Base-by-base conservation (phyloP, 164 flowering plant genomes). In the Vitis amurensis region DNA sequence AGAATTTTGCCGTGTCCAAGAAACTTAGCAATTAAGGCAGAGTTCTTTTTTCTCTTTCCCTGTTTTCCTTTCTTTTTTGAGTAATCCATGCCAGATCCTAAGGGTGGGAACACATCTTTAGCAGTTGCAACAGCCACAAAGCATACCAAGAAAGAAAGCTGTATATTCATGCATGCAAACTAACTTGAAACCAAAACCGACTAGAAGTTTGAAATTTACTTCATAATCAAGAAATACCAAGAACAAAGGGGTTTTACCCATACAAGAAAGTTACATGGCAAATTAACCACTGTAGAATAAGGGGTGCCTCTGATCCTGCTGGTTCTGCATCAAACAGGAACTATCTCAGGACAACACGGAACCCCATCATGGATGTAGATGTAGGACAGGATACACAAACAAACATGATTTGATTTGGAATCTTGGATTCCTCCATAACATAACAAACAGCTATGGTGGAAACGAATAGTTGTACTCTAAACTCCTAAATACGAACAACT, bases 371-470 rank as follows among this genome's bases (percentile, higher is more conserved):
- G 44, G 44, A 37, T 3, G 44, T 37, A 6, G 15, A 13, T 53
- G n/a, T 53, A 53, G 56, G n/a, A 53, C n/a, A 53, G 56, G n/a
- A n/a, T 53, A 53, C 14, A 53, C 56, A 53, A 53, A 53, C 56
- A 53, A 53, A 12, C 56, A 53, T 53, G n/a, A 5, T n/a, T 16
- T 19, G 30, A 59, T 15, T 37, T 37, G 44, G 44, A 37, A 37
- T 37, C 44, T 61, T 37, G 15, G 19, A 61, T 61, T 61, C 9
- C 50, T 30, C 64, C 50, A 60, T 37, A 31, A n/a, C 63, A 37
- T 17, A 31, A 27, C 50, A 30, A 61, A 11, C 19, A 11, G 27
- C 27, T 61, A 50, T n/a, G 49, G 37, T 61, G 44, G 7, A 37
- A 37, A 61, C 64, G 29, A 61, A 30, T 8, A 37, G 19, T 9